phyloP scores from a whole-genome alignment of 129 eudicot genomes.

The Ambrosia trifida region DNA sequence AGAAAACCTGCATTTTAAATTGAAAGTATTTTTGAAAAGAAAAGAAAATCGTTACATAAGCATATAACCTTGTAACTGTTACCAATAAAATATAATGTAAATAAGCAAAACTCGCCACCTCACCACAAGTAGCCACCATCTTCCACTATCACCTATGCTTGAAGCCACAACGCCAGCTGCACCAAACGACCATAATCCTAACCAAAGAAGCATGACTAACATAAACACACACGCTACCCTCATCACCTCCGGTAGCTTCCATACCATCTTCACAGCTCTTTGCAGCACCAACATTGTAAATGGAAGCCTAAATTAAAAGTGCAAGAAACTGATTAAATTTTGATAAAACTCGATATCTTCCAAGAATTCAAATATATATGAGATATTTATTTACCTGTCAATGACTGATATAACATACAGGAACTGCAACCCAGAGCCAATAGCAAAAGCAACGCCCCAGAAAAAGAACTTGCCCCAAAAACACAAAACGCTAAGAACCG shows the following conservation, averaged over 20 bases:
- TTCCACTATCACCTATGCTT: constrained; percentile 76
- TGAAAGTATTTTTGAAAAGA: neutral
- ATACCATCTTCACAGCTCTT: constrained; percentile 88
- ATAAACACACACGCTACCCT: constrained; percentile 70
- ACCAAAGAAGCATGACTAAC: constrained; percentile 86
- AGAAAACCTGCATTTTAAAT: constrained; percentile 63
- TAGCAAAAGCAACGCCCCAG: constrained; percentile 90
- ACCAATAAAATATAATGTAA: constrained; percentile 1
- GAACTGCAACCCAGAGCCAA: constrained; percentile 90
- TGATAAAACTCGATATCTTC: neutral
- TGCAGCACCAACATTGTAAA: constrained; percentile 92
- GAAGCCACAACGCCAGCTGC: constrained; percentile 93
- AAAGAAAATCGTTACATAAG: constrained; percentile 9
- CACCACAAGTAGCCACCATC: constrained; percentile 99
- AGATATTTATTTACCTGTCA: constrained; percentile 62
- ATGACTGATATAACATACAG: constrained; percentile 87
- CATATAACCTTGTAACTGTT: neutral
- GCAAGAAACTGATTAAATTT: neutral
- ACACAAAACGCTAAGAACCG: constrained; percentile 83
- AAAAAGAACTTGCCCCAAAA: constrained; percentile 77
- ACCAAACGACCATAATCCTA: constrained; percentile 92
- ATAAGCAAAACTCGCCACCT: constrained; percentile 81
- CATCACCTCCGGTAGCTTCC: constrained; percentile 82
- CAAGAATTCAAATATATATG: neutral
- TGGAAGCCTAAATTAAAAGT: constrained; percentile 55